These are phyloP conservation scores for Skeletonema potamos DNA, from an alignment of 108 stramenopile species.

Conservation along the genomic window DNA sequence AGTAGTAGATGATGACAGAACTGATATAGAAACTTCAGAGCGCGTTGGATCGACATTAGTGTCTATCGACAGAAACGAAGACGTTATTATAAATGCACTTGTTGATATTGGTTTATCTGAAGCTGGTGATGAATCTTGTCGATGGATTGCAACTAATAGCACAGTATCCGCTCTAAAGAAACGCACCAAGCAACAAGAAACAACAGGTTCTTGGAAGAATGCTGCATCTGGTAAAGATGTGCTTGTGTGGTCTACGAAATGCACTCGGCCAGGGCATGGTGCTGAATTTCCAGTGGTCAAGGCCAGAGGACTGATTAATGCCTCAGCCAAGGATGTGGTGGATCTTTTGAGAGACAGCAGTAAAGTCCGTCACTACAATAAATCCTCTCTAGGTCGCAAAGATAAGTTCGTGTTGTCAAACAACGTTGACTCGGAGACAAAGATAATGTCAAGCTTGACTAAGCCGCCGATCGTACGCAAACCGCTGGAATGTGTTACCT, in stretches of 20 bases:
- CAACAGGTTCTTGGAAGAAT: slow-evolving; percentile 34
- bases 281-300: slow-evolving; percentile 61
- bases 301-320: slow-evolving; percentile 52
- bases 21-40: neutral
- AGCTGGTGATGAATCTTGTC: slow-evolving; percentile 54
- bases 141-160: slow-evolving; percentile 49
- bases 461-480: slow-evolving; percentile 52
- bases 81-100: slow-evolving; percentile 41
- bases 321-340: slow-evolving; percentile 44
- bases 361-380: slow-evolving; percentile 59
- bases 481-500: slow-evolving; percentile 52
- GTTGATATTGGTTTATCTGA: slow-evolving; percentile 36
- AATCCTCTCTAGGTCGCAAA: slow-evolving; percentile 60
- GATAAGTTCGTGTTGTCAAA: slow-evolving; percentile 49
- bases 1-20: neutral
- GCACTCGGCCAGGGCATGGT: slow-evolving; percentile 38
- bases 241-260: slow-evolving; percentile 42
- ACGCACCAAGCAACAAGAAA: slow-evolving; percentile 19
- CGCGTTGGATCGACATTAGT: slow-evolving; percentile 3
- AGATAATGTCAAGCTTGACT: slow-evolving; percentile 50
- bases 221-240: slow-evolving; percentile 33
- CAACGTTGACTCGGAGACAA: slow-evolving; percentile 48
- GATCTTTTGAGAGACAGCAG: slow-evolving; percentile 60
- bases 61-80: slow-evolving; percentile 8
- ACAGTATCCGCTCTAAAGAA: slow-evolving; percentile 45